Evolutionary conservation across 352 stramenopile genomes (phyloP), one percentile per base, ranked within the genome.

Genomic region (Hyphochytrium catenoides): DNA sequence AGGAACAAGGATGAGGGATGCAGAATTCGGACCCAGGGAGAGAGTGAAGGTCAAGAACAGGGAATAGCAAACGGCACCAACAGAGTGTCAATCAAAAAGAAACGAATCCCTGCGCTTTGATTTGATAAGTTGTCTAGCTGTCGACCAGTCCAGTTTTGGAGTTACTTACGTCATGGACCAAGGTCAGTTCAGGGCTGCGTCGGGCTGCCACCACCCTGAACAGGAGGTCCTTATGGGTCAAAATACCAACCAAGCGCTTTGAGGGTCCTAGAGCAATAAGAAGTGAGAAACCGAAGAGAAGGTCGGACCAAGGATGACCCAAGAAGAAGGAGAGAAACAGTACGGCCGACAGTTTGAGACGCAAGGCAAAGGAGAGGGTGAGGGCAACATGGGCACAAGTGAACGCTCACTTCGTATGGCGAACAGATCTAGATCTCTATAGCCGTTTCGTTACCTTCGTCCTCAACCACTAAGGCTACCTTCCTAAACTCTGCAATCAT

Each of bases 211-310:
- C 67, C 9, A 94, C 86, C 24, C 87, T 67, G 12, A 84, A 72
- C 51, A 98, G 70, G 46, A 98, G 54, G 58, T 98, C 89, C 54
- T 96, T 96, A 3, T 90, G 89, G 0, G 85, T 95, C 46, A 98
- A 93, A 36, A 98, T 92, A 43, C 89, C 89, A 26, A 95, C 58
- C 11, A 98, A 50, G 14, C 62, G 48, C 55, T 82, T 31, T 57
- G 41, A 31, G 57, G 50, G 17, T 74, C 60, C 12, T 76, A 57
- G 20, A 78, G 52, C 8, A 81, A 50, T 4, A 65, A n/a, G n/a
- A n/a, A n/a, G n/a, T n/a, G n/a, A n/a, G n/a, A n/a, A n/a, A n/a
- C n/a, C n/a, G n/a, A n/a, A n/a, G n/a, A n/a, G n/a, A n/a, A n/a
- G n/a, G n/a, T n/a, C n/a, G n/a, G n/a, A n/a, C n/a, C n/a, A n/a